Base-by-base conservation (phyloP, 306 rosid genomes). In the Begonia masoniana region DNA sequence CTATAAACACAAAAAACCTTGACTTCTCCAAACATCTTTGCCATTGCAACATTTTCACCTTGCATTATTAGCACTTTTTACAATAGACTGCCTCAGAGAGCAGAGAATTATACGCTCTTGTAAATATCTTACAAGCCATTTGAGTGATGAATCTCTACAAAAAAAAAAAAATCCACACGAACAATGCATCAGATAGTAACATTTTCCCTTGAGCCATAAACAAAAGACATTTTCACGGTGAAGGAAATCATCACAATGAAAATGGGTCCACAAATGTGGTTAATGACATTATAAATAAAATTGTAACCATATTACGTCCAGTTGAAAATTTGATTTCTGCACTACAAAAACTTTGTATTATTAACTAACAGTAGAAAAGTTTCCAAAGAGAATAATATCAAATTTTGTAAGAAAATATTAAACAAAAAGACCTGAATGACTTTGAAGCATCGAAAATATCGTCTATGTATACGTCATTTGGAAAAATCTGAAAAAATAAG, bases 81-180 rank as follows among this genome's bases (percentile, higher is more conserved):
- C 85, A 52, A 71, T 70, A 65, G 71, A 66, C 43, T 17, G 62
- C 81, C 94, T 75, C 57, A 77, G 75, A 57, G 75, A 71, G 77
- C 79, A 71, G 47, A 68, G 43, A 59, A 60, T 68, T 64, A 85
- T 83, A 65, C 88, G 78, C 56, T 83, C 96, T 60, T 81, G 99
- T 24, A 83, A 65, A 72, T 79, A 75, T 51, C 70, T 77, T 59
- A 86, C 50, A 51, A 91, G 69, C 94, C 96, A 83, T 69, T 74
- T 80, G 78, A 91, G 71, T 53, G 97, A 76, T 69, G 80, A 76
- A 59, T 76, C 74, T 51, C 99, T 86, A 78, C 82, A 73, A 31
- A 31, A 31, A 17, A 31, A 17, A 1, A 17, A 31, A 31, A 31
- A 31, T 55, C 43, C 48, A 16, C 55, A 50, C 12, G 47, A 59